These are phyloP conservation scores for Teunomyces gatunensis DNA, from an alignment of 805 yeast species.

Conservation along the genomic window DNA sequence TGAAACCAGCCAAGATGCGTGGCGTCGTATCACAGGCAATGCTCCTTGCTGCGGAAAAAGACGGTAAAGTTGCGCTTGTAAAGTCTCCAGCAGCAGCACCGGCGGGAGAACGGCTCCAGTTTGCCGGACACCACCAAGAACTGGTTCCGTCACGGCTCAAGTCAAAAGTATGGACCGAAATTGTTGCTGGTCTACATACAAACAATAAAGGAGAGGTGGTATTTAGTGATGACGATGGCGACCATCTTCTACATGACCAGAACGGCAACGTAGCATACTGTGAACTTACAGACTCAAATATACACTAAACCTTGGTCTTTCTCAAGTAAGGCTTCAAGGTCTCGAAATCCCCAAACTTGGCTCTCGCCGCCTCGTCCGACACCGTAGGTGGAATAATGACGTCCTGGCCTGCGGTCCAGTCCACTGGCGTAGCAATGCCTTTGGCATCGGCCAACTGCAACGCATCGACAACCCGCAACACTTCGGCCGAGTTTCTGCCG, in stretches of 20 bases:
- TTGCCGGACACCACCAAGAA: conserved; percentile 22
- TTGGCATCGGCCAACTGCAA: conserved; percentile 61
- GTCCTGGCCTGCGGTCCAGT: conserved; percentile 74
- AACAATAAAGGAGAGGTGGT: conserved; percentile 28
- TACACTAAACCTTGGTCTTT: conserved; percentile 37
- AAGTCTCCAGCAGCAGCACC: conserved; percentile 38
- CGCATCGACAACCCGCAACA: conserved; percentile 67
- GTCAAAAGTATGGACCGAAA: conserved; percentile 32
- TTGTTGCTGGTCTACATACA: conserved; percentile 28
- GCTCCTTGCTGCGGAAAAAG: conserved; percentile 57
- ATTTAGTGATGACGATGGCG: conserved; percentile 14
- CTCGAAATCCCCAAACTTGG: conserved; percentile 59
- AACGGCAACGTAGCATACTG: neutral
- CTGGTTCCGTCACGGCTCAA: conserved; percentile 26
- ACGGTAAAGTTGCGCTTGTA: conserved; percentile 42
- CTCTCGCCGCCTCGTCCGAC: conserved; percentile 57
- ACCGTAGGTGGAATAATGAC: conserved; percentile 70
- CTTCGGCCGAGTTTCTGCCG: conserved; percentile 76
- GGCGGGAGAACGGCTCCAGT: conserved; percentile 41
- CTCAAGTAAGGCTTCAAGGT: conserved; percentile 63
- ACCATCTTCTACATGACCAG: neutral
- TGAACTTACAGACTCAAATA: neutral
- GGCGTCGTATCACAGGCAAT: conserved; percentile 63
- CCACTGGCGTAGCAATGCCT: conserved; percentile 66
- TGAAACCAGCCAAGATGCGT: conserved; percentile 62